Evolutionary conservation across 139 green algal species (phyloP).

Genomic region (Volvox africanus): DNA sequence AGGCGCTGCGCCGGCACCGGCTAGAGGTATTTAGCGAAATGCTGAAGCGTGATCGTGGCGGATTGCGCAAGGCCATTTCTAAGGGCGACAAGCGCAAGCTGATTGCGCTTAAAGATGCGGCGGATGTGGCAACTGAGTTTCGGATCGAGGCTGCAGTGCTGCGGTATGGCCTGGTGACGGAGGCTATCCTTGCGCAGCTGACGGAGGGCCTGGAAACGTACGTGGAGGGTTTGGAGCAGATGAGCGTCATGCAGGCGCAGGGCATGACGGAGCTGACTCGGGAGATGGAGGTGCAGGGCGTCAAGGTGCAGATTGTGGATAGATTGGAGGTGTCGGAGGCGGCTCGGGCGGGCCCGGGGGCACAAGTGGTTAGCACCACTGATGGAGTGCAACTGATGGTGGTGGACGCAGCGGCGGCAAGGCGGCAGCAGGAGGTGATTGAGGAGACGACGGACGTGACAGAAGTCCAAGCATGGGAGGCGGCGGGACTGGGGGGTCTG

Average conservation of each 20-base stretch:
- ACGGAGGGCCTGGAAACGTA: slow-evolving; percentile 54
- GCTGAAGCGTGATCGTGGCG: slow-evolving; percentile 20
- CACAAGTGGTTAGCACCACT: background rate
- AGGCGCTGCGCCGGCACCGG: background rate
- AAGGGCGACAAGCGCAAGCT: slow-evolving; percentile 37
- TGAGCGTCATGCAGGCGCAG: slow-evolving; percentile 54
- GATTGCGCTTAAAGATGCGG: background rate
- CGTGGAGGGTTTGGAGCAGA: slow-evolving; percentile 56
- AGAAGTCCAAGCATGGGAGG: background rate
- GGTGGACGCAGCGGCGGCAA: background rate
- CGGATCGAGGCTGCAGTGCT: slow-evolving; percentile 39
- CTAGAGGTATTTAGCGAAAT: slow-evolving; percentile 27
- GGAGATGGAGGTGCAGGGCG: slow-evolving; percentile 45
- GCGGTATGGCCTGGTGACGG: slow-evolving; percentile 36
- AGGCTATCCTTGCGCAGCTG: slow-evolving; percentile 23
- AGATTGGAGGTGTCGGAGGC: slow-evolving; percentile 40
- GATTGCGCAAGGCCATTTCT: background rate
- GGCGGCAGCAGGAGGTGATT: background rate
- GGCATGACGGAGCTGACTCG: slow-evolving; percentile 27
- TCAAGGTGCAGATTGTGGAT: slow-evolving; percentile 45
- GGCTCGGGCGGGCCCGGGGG: background rate
- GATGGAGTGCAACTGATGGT: slow-evolving; percentile 20
- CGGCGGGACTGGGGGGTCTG: background rate
- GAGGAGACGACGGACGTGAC: background rate
- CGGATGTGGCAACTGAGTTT: slow-evolving; percentile 18